Conservation (phyloP, 2,329 filamentous ascomycete genomes). For the Aspergillus awamori region DNA sequence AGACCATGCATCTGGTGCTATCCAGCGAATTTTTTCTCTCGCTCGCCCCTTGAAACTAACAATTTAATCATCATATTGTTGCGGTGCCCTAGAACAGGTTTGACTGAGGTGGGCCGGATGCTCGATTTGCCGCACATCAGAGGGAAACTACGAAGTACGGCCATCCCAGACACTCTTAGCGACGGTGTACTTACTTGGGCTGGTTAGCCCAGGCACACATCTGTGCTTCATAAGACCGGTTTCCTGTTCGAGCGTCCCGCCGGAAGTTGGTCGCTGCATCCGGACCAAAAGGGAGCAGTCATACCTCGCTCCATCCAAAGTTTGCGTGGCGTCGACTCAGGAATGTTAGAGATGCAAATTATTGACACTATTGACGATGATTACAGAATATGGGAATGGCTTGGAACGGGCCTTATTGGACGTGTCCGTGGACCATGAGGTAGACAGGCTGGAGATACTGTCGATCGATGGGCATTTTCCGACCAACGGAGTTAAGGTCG, state of each 20-base stretch:
- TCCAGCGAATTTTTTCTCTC: neutral
- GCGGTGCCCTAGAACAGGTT: neutral
- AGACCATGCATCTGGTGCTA: neutral
- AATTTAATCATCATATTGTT: neutral
- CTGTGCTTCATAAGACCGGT: slow-evolving; percentile 4
- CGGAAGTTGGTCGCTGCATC: slow-evolving; percentile 17
- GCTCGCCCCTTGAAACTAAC: neutral
- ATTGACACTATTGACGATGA: neutral
- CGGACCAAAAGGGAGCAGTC: slow-evolving; percentile 14
- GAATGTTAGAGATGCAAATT: neutral
- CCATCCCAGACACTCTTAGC: neutral
- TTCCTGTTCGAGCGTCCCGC: slow-evolving; percentile 4
- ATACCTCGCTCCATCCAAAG: neutral
- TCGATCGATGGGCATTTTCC: neutral
- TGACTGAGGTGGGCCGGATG: neutral
- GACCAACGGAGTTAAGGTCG: slow-evolving; percentile 1
- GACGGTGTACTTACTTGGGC: slow-evolving; percentile 10
- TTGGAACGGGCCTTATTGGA: neutral
- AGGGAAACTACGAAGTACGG: neutral
- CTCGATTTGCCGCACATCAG: neutral
- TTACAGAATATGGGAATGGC: neutral
- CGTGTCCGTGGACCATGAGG: neutral
- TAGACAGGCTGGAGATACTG: neutral
- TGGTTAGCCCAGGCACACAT: slow-evolving; percentile 18
- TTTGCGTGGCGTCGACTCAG: slow-evolving; percentile 15